Percentiles rank a stretch among this genome's conserved stretches.
Conservation (phyloP, 2,329 filamentous ascomycete genomes). For the Pseudogymnoascus sp. region DNA sequence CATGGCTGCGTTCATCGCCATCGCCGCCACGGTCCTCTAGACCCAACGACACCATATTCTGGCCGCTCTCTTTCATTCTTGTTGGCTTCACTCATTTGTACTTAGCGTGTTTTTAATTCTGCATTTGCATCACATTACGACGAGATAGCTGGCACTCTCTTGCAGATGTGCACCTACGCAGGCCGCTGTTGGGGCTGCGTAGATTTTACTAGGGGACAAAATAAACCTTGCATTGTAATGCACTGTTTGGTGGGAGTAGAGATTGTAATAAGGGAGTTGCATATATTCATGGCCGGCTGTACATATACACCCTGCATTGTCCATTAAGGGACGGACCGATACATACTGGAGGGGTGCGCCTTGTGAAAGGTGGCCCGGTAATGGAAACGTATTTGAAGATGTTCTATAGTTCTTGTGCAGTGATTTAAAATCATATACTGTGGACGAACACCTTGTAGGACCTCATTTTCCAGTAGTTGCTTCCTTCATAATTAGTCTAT, state of each 20-base stretch:
- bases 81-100: constrained; percentile 3
- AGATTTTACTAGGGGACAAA: background rate
- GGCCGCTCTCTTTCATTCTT: background rate
- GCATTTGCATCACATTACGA: constrained; percentile 4
- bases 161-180: background rate
- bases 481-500: background rate
- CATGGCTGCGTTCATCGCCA: background rate
- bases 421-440: background rate
- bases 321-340: background rate
- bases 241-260: background rate
- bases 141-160: constrained; percentile 7
- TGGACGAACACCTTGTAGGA: no score
- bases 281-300: constrained; percentile 8
- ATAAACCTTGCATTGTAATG: constrained; percentile 1
- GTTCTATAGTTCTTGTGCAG: background rate
- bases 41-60: background rate
- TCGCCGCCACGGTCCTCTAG: background rate
- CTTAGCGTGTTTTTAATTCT: constrained; percentile 5
- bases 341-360: background rate
- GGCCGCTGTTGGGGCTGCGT: background rate
- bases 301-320: constrained; percentile 6
- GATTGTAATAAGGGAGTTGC: background rate
- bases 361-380: background rate
- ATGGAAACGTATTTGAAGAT: constrained; percentile 2
- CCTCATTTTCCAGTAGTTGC: background rate